Evolutionary conservation across 371 early-diverging fungal genomes (phyloP).

Genomic region (Mucor sp.): DNA sequence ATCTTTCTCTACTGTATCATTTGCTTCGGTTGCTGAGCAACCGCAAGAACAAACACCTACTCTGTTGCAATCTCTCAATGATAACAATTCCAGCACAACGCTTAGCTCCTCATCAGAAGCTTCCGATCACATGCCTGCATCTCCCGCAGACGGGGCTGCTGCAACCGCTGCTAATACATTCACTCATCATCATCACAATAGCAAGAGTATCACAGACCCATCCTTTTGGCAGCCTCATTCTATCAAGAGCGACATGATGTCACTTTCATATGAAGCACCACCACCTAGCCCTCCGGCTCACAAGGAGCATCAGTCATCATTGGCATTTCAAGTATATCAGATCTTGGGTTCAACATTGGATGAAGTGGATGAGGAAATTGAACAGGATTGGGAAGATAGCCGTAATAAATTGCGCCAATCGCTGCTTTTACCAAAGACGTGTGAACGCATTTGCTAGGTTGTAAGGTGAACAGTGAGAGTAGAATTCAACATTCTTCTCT

Average conservation of each 20-base stretch:
- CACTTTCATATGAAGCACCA: background rate
- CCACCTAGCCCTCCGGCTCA: background rate
- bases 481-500: conserved; percentile 1
- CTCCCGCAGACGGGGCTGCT: conserved; percentile 10
- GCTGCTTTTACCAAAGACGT: conserved; percentile 6
- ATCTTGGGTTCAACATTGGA: conserved; percentile 23
- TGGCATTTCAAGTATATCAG: conserved; percentile 18
- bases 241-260: background rate
- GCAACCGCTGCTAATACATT: background rate
- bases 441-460: conserved; percentile 1
- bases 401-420: conserved; percentile 14
- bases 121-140: conserved; percentile 20
- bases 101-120: background rate
- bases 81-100: conserved; percentile 1
- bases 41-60: background rate
- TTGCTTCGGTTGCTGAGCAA: background rate
- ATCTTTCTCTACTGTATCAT: conserved; percentile 6
- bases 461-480: background rate
- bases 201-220: background rate
- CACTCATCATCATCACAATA: background rate
- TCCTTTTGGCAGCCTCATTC: background rate
- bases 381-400: conserved; percentile 28
- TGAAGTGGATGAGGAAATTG: conserved; percentile 31
- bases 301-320: background rate
- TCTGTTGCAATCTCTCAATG: background rate